phyloP scores from a whole-genome alignment of 2,329 filamentous ascomycete genomes.

The Epichloe scottii region DNA sequence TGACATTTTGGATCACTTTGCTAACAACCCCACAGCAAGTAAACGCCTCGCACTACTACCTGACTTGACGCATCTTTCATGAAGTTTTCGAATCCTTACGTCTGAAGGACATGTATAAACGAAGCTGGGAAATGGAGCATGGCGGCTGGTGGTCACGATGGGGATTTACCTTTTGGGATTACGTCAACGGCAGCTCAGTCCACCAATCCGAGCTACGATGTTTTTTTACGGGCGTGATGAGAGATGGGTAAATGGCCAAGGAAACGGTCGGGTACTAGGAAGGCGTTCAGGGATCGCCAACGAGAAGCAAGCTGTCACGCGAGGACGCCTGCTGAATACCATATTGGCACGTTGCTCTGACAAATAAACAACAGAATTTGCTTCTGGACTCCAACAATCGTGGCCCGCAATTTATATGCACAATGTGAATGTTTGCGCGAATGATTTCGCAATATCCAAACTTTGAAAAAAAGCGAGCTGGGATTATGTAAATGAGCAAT shows the following conservation, averaged over 20 bases:
- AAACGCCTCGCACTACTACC: constrained; percentile 51
- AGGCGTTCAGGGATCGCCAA: constrained; percentile 16
- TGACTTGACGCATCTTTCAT: constrained; percentile 36
- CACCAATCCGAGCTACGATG: constrained; percentile 8
- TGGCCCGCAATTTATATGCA: constrained; percentile 1
- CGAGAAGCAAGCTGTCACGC: constrained; percentile 15
- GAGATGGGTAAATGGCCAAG: constrained; percentile 21
- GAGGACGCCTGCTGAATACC: constrained; percentile 13
- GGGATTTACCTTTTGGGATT: constrained; percentile 13
- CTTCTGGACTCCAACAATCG: constrained; percentile 4
- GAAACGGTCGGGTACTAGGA: constrained; percentile 19
- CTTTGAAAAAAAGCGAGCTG: too few species aligned
- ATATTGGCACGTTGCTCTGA: constrained; percentile 13
- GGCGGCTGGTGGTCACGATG: constrained; percentile 4
- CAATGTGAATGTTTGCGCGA: not conserved
- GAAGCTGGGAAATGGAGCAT: constrained; percentile 11
- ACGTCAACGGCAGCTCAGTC: constrained; percentile 3
- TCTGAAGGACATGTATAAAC: constrained; percentile 13
- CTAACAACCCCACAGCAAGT: constrained; percentile 44
- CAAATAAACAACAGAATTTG: constrained; percentile 16
- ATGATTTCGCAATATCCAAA: not conserved
- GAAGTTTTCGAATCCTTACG: constrained; percentile 23
- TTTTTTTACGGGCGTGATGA: constrained; percentile 16
- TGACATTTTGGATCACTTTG: not conserved
- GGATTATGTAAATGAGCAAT: too few species aligned